Evolutionary conservation across 495 filamentous ascomycete genomes (phyloP), one percentile per base, ranked within the genome.

Genomic region (Bombardia bombarda): DNA sequence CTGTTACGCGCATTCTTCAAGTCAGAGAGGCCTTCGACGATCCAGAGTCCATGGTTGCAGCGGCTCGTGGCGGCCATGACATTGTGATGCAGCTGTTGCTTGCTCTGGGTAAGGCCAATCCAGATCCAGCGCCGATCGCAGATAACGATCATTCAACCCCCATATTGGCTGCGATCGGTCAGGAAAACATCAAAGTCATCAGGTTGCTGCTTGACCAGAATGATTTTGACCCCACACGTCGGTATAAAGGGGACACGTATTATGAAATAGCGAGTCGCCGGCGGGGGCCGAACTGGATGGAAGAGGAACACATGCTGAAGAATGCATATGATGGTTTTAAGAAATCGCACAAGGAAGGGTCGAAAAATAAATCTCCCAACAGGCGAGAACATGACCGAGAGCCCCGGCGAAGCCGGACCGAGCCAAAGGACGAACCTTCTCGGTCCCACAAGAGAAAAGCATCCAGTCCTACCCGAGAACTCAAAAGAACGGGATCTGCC

Each of bases 161-260:
- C 3, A 94, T 98, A 76, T 74, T 95, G 22, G 87, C 87, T 26
- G 87, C 92, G 2, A 95, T 98, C 42, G 92, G 92, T 7, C 80
- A 89, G 42, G 89, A 89, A 9, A 92, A 93, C 56, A 69, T 86
- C 20, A 82, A 81, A 35, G 84, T 95, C 28, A 77, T 98, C 26
- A 72, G 81, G 34, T 73, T 95, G 8, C 73, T 98, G 4, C 70
- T 96, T 2, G 78, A 80, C 42, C 85, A 90, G 45, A 77, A 78
- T 21, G 70, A 75, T 4, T 92, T 95, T 48, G 78, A 95, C 47
- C 87, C 89, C 3, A 86, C 83, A 6, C 74, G 79, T 8, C 77
- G 80, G 1, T 75, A 73, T 53, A 75, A 74, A 40, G 86, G 85
- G 5, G 75, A 81, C 43, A 80, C 83, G 0, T 98, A 97, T 54